phyloP scores from a whole-genome alignment of 176 grass and related monocot genomes.

The Triticum monococcum region DNA sequence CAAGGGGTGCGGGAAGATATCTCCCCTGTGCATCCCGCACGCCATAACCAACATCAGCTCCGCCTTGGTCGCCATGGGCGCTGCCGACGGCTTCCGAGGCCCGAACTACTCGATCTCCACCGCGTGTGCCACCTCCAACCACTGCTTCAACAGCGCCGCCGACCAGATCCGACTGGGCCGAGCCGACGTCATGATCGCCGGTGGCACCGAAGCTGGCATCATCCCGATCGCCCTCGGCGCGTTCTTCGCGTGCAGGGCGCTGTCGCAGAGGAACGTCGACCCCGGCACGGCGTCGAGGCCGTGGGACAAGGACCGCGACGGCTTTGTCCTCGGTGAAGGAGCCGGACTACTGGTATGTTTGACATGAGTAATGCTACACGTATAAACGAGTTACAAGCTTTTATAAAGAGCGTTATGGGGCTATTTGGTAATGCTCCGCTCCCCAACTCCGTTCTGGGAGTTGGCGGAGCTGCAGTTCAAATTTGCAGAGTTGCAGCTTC shows the following conservation, averaged over 20 bases:
- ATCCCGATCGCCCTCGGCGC: constrained; percentile 13
- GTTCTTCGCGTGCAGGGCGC: constrained; percentile 33
- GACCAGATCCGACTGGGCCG: constrained; percentile 44
- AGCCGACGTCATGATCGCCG: constrained; percentile 37
- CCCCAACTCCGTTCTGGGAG: too few species aligned
- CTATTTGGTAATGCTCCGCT: too few species aligned
- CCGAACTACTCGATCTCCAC: constrained; percentile 32
- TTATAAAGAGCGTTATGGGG: too few species aligned
- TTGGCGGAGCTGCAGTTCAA: too few species aligned
- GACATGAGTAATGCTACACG: not conserved
- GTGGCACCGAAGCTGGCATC: constrained; percentile 38
- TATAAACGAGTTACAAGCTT: too few species aligned
- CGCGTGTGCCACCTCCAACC: constrained; percentile 43
- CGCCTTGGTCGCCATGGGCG: constrained; percentile 24
- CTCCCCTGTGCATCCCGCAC: constrained; percentile 22
- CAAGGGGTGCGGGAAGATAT: constrained; percentile 14
- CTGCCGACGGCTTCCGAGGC: not conserved
- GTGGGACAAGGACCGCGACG: constrained; percentile 47
- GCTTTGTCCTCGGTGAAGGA: constrained; percentile 47
- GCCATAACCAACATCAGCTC: constrained; percentile 27
- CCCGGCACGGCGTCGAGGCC: constrained; percentile 46
- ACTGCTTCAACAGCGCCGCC: constrained; percentile 38
- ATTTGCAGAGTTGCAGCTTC: too few species aligned
- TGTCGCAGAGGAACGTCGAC: constrained; percentile 45
- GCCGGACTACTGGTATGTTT: constrained; percentile 28